These are phyloP conservation scores for Saprolegnia parasitica DNA, from an alignment of 352 stramenopile genomes.

Conservation along the genomic window DNA sequence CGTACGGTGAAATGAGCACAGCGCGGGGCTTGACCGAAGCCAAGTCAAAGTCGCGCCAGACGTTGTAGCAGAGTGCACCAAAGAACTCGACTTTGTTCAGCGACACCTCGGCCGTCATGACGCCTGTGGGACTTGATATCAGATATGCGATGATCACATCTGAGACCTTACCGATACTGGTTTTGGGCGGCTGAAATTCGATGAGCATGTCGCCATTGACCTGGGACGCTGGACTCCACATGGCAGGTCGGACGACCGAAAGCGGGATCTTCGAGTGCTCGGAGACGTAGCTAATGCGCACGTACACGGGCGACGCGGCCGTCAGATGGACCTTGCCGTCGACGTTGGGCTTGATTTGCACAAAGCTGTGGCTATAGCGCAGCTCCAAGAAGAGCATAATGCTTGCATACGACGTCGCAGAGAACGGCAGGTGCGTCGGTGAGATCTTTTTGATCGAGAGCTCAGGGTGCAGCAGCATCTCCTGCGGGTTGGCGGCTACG, in stretches of 20 bases:
- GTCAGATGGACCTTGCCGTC: not conserved
- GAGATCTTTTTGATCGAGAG: constrained; percentile 21
- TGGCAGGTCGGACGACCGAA: constrained; percentile 5
- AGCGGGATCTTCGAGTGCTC: constrained; percentile 19
- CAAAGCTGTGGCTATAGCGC: constrained; percentile 11
- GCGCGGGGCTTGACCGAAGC: not conserved
- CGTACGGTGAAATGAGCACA: constrained; percentile 5
- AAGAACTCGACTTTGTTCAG: constrained; percentile 29
- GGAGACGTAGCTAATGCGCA: constrained; percentile 21
- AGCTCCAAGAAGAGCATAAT: constrained; percentile 22
- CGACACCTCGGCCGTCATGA: constrained; percentile 24
- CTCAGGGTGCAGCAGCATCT: constrained; percentile 22
- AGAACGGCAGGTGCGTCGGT: constrained; percentile 21
- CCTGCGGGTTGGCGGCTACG: not conserved
- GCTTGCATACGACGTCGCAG: constrained; percentile 18
- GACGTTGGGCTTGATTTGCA: constrained; percentile 2
- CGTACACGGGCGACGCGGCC: constrained; percentile 12
- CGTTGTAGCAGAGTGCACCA: constrained; percentile 11
- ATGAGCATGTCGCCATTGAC: constrained; percentile 24
- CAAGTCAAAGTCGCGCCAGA: constrained; percentile 22
- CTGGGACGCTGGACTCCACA: constrained; percentile 7
- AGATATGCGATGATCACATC: not conserved
- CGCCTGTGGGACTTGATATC: not conserved
- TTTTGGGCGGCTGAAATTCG: constrained; percentile 21
- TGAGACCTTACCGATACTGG: not conserved